Base-by-base conservation (phyloP, 2,329 filamentous ascomycete genomes). In the Alternaria brassicae region DNA sequence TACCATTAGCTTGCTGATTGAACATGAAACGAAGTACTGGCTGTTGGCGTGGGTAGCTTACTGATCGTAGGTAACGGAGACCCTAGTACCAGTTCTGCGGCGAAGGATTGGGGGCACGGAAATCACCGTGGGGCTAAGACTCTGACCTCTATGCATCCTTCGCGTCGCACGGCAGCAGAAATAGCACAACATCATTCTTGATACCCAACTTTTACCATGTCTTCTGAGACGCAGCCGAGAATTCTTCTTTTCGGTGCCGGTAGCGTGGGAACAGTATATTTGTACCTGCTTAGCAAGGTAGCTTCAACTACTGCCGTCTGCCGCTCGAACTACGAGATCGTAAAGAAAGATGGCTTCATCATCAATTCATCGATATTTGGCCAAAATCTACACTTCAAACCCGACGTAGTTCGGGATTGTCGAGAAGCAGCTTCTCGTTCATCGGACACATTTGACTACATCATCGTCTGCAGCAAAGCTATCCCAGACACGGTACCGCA, bases 381-480 rank as follows among this genome's bases (percentile, higher is more conserved):
- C 10, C 55, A 75, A 12, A 55, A 63, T 19, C 72, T 81, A 6
- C 68, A 73, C 27, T 73, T 79, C 60, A 63, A 49, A 2, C 78
- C 79, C 12, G 63, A 69, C 6, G 72, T 81, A 25, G 78, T 77
- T 2, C 68, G 69, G 6, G 66, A 67, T 41, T 77, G 76, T 23
- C 57, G 66, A 21, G 78, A 81, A 68, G 80, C 77, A 25, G 72
- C 69, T n/a, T 51, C 66, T 1, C 17, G 47, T 8, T 56, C 60
- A 10, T 36, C 54, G 21, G 60, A 36, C 25, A 68, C 73, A 2
- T 84, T 78, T 65, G 82, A 84, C 68, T 84, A 80, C 65, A 66
- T 84, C n/a, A 56, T 84, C 10, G 77, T 84, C 36, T 78, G 74
- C 28, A 79, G 76, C 56, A 84, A 85, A 74, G 80, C 78, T 13